Conservation (phyloP, 164 flowering plant genomes). For the Malania oleifera region DNA sequence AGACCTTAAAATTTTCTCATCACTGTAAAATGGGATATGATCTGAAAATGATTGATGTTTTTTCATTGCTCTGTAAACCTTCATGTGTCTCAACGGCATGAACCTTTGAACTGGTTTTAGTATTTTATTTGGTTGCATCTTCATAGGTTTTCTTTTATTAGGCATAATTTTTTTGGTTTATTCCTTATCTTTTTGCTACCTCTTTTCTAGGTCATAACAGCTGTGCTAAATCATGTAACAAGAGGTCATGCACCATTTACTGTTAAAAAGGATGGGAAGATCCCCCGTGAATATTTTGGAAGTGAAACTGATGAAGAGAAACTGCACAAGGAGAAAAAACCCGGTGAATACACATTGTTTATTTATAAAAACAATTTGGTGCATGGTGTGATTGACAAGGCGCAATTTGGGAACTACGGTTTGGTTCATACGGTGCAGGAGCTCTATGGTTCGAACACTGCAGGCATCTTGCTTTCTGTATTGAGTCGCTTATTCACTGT, state of each 20-base stretch:
- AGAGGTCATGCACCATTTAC: conserved; percentile 63
- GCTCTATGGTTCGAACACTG: conserved; percentile 76
- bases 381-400: conserved; percentile 92
- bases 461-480: conserved; percentile 76
- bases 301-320: conserved; percentile 8
- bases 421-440: conserved; percentile 92
- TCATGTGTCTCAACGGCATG: not conserved
- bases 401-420: conserved; percentile 91
- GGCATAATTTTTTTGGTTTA: not conserved
- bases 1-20: not conserved
- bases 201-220: conserved; percentile 65
- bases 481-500: conserved; percentile 82
- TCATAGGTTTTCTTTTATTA: not conserved
- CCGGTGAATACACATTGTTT: conserved; percentile 46
- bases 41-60: not conserved
- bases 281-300: conserved; percentile 53
- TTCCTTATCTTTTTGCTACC: conserved; percentile 1
- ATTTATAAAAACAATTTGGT: conserved; percentile 68
- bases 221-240: conserved; percentile 72
- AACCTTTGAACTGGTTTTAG: too few species aligned
- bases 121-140: not conserved
- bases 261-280: conserved; percentile 54
- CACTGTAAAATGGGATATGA: not conserved
- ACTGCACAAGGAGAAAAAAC: conserved; percentile 1
- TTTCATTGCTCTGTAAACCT: not conserved